Evolutionary conservation across 2,329 filamentous ascomycete genomes (phyloP).

Genomic region (Clarireedia monteithiana): DNA sequence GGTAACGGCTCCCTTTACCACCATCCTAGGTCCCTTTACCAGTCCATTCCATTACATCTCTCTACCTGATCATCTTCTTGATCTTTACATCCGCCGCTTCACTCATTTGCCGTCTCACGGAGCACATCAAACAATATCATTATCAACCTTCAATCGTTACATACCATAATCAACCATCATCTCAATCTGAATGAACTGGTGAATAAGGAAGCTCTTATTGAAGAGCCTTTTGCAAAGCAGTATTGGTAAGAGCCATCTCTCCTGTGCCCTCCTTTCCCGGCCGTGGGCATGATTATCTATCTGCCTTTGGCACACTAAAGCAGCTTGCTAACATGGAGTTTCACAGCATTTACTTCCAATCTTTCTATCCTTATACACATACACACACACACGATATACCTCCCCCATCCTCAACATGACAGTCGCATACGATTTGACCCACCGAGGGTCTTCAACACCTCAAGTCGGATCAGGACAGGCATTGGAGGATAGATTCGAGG

Average conservation of each 20-base stretch:
- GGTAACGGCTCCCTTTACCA: constrained; percentile 16
- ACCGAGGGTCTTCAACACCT: constrained; percentile 54
- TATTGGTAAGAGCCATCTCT: constrained; percentile 4
- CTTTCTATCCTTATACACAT: constrained; percentile 1
- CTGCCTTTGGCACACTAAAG: not conserved
- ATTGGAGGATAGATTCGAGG: constrained; percentile 91
- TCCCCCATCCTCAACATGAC: constrained; percentile 53
- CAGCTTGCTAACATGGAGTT: constrained; percentile 1
- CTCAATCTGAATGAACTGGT: constrained; percentile 29
- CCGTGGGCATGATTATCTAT: not conserved
- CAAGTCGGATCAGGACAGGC: constrained; percentile 40
- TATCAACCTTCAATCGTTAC: constrained; percentile 10
- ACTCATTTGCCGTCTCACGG: constrained; percentile 15
- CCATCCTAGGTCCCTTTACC: constrained; percentile 12
- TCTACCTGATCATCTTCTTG: constrained; percentile 12
- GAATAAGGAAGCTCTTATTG: constrained; percentile 25
- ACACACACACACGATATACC: constrained; percentile 1
- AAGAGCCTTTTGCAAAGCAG: constrained; percentile 23
- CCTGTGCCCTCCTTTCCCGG: not conserved
- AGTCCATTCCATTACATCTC: constrained; percentile 16
- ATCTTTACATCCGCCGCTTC: constrained; percentile 11
- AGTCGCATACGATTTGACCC: constrained; percentile 64
- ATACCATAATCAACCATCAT: constrained; percentile 5
- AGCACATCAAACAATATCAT: constrained; percentile 10
- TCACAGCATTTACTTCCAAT: constrained; percentile 12